phyloP scores from a whole-genome alignment of 352 stramenopile genomes.

The Phytophthora foliorum region DNA sequence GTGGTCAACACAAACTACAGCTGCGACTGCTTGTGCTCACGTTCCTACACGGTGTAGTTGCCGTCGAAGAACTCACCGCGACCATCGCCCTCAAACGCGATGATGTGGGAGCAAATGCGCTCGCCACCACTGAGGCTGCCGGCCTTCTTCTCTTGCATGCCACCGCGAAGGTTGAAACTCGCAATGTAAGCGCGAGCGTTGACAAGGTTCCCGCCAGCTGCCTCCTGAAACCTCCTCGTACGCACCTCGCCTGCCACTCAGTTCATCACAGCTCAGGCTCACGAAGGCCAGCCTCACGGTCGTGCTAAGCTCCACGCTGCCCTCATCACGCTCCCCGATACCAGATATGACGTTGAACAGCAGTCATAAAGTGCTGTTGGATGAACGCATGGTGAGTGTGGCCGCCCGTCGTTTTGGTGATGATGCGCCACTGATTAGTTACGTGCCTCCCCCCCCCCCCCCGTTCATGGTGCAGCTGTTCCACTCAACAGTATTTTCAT shows the following conservation, averaged over 20 bases:
- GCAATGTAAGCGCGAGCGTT: conserved; percentile 90
- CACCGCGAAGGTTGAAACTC: conserved; percentile 85
- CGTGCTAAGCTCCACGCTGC: conserved; percentile 77
- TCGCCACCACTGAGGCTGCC: conserved; percentile 82
- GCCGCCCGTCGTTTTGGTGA: too few species aligned
- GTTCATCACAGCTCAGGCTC: conserved; percentile 80
- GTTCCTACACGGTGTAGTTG: conserved; percentile 91
- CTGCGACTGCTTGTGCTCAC: conserved; percentile 56
- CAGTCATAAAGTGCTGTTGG: too few species aligned
- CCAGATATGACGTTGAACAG: conserved; percentile 97
- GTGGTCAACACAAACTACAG: conserved; percentile 11
- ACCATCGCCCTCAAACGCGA: conserved; percentile 83
- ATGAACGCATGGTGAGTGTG: too few species aligned
- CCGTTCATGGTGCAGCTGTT: too few species aligned
- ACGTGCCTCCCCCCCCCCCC: too few species aligned
- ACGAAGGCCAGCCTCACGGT: conserved; percentile 85
- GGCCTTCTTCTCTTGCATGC: conserved; percentile 89
- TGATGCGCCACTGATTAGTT: too few species aligned
- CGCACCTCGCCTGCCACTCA: conserved; percentile 69
- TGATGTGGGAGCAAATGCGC: conserved; percentile 89
- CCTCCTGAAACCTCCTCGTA: conserved; percentile 91
- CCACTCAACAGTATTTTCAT: too few species aligned
- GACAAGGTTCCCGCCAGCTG: conserved; percentile 79
- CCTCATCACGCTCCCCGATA: conserved; percentile 88
- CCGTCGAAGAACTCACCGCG: conserved; percentile 85